A percentile compares a stretch with the other conserved stretches of the same genome.
Conservation (phyloP, 1,284 basidiomycete genomes). For the Trichosporon asahii region DNA sequence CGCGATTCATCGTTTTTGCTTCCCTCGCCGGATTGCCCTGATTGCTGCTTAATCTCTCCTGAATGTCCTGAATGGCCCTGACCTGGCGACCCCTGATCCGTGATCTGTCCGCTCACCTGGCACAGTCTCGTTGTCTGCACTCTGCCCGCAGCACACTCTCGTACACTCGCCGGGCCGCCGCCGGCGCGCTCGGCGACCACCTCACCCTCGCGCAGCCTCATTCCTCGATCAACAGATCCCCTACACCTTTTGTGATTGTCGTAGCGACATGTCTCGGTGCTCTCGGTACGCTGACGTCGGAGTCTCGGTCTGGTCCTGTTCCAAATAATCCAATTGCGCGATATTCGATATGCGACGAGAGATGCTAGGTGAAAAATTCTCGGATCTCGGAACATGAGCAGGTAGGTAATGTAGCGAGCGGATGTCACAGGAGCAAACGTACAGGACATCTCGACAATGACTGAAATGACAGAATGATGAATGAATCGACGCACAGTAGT, state of each 20-base stretch:
- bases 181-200: background rate
- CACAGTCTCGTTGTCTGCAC: background rate
- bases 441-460: too few species aligned
- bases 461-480: too few species aligned
- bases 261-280: background rate
- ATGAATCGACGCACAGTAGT: background rate
- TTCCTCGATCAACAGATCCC: slow-evolving; percentile 1
- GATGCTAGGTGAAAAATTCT: background rate
- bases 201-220: background rate
- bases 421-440: background rate
- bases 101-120: background rate
- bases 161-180: background rate
- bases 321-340: background rate
- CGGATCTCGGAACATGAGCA: background rate
- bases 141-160: background rate
- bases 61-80: background rate
- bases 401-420: too few species aligned
- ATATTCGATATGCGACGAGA: background rate
- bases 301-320: background rate
- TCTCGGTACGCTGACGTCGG: background rate
- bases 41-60: background rate
- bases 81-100: background rate
- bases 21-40: slow-evolving; percentile 2
- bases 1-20: background rate
- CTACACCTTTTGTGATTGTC: background rate